Percentiles rank a stretch among this genome's conserved stretches.
These are phyloP conservation scores for Populus tomentosa DNA, from an alignment of 441 rosid genomes.

Conservation along the genomic window DNA sequence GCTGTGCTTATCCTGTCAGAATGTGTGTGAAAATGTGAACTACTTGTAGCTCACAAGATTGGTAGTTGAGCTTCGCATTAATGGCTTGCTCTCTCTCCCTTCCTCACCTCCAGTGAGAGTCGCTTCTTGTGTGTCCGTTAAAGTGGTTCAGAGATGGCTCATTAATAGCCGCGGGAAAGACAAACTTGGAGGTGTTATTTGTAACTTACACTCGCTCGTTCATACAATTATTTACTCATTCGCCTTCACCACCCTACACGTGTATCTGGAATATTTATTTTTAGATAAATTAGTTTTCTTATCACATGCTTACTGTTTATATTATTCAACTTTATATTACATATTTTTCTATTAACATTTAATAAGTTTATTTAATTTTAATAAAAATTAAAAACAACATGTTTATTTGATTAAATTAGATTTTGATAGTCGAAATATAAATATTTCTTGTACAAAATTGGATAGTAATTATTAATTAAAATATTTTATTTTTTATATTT, in stretches of 20 bases:
- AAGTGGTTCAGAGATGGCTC: slow-evolving; percentile 34
- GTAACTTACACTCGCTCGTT: not conserved
- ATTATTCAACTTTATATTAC: not conserved
- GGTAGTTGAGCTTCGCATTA: slow-evolving; percentile 74
- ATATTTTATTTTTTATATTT: no score
- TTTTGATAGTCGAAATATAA: not conserved
- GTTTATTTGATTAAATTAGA: not conserved
- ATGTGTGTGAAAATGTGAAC: not conserved
- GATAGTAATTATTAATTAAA: not conserved
- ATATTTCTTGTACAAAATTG: no score
- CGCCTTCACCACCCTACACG: not conserved
- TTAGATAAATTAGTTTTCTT: not conserved
- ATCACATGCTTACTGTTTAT: not conserved
- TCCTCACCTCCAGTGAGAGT: not conserved
- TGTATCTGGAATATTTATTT: not conserved
- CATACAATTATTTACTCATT: accelerated
- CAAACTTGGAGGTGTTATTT: slow-evolving; percentile 12
- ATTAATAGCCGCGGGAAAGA: slow-evolving; percentile 73
- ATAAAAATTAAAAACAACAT: no score
- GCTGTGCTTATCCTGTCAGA: not conserved
- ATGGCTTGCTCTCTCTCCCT: slow-evolving; percentile 29
- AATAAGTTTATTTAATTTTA: no score
- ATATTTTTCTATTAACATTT: not conserved
- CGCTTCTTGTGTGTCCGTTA: slow-evolving; percentile 22
- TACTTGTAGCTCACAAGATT: slow-evolving; percentile 17